Conservation (phyloP, 768 basidiomycete species). For the Strobilomyces echinocephalus region DNA sequence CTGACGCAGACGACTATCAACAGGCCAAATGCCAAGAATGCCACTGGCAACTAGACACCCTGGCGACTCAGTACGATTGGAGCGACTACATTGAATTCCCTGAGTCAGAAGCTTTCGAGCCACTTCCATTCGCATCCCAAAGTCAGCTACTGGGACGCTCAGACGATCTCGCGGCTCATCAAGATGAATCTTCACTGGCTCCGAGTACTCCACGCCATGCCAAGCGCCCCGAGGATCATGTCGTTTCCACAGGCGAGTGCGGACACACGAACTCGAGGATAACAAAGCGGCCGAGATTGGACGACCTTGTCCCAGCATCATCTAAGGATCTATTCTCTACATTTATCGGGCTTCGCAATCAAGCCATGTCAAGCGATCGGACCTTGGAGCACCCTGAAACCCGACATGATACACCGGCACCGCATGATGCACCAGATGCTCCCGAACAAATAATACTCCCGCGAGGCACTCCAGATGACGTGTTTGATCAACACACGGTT, state of each 20-base stretch:
- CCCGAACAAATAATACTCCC: constrained; percentile 17
- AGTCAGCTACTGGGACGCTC: constrained; percentile 5
- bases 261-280: not conserved
- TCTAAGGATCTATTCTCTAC: constrained; percentile 24
- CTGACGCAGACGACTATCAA: not conserved
- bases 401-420: constrained; percentile 9
- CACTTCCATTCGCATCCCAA: constrained; percentile 24
- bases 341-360: constrained; percentile 26
- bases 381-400: constrained; percentile 8
- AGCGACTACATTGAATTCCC: constrained; percentile 21
- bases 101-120: constrained; percentile 20
- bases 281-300: constrained; percentile 25
- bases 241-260: not conserved
- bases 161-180: constrained; percentile 1
- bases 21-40: not conserved
- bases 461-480: constrained; percentile 34
- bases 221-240: not conserved
- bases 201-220: not conserved
- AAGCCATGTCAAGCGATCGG: constrained; percentile 3
- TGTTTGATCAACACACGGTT: constrained; percentile 44
- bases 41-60: constrained; percentile 1
- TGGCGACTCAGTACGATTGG: constrained; percentile 17
- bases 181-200: constrained; percentile 4
- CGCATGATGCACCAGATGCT: constrained; percentile 3
- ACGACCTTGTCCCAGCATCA: constrained; percentile 21